These are phyloP conservation scores for Suhomyces guaymorum DNA, from an alignment of 1,139 yeast genomes.

Conservation along the genomic window DNA sequence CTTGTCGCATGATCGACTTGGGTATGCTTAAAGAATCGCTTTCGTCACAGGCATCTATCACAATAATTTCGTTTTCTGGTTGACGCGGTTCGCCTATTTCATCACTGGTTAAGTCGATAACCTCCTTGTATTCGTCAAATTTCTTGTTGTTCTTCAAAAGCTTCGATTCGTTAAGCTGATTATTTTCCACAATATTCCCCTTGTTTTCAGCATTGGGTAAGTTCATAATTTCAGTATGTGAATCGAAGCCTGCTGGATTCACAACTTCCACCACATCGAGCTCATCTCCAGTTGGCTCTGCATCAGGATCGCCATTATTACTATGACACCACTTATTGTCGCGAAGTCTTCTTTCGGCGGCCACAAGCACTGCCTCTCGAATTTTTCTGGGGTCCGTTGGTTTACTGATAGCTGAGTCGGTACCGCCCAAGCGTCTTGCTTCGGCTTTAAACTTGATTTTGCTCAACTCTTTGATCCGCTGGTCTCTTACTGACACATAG, in stretches of 20 bases:
- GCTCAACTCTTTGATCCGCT: slow-evolving; percentile 39
- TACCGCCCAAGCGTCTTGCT: slow-evolving; percentile 34
- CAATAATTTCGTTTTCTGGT: slow-evolving; percentile 20
- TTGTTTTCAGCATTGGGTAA: no score
- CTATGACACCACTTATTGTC: slow-evolving; percentile 59
- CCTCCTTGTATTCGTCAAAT: slow-evolving; percentile 19
- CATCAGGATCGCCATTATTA: slow-evolving; percentile 19
- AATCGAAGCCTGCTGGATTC: slow-evolving; percentile 11
- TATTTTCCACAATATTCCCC: no score
- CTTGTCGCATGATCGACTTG: slow-evolving; percentile 18
- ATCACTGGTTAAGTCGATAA: slow-evolving; percentile 27
- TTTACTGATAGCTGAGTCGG: slow-evolving; percentile 6
- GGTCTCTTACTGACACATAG: slow-evolving; percentile 34
- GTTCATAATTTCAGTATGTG: no score
- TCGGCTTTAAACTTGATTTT: slow-evolving; percentile 44
- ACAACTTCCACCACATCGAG: slow-evolving; percentile 16
- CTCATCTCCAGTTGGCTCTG: slow-evolving; percentile 20
- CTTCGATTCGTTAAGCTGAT: no score
- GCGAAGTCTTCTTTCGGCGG: slow-evolving; percentile 63
- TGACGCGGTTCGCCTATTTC: slow-evolving; percentile 17
- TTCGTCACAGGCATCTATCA: slow-evolving; percentile 28
- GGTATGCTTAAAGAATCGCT: slow-evolving; percentile 3
- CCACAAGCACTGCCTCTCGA: slow-evolving; percentile 56
- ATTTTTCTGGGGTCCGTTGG: slow-evolving; percentile 6
- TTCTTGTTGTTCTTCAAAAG: no score